Evolutionary conservation across 805 yeast species (phyloP).

Genomic region (Hanseniaspora lindneri): DNA sequence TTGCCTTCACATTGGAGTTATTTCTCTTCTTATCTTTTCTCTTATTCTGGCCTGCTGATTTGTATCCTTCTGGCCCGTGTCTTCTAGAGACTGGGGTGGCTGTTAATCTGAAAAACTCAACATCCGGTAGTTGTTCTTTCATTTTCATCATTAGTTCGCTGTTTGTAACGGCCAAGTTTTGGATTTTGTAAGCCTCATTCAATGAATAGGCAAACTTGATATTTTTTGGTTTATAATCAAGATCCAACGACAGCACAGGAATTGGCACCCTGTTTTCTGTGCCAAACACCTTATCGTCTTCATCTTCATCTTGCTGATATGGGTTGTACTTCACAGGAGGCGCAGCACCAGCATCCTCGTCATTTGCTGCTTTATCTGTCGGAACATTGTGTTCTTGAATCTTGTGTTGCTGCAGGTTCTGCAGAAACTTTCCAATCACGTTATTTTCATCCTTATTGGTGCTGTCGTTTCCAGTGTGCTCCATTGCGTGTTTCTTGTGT

Average conservation of each 20-base stretch:
- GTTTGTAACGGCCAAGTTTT: conserved; percentile 4
- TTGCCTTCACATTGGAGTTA: not conserved
- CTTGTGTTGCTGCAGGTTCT: conserved; percentile 1
- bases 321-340: not conserved
- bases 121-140: conserved; percentile 34
- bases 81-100: conserved; percentile 18
- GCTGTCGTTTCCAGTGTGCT: not conserved
- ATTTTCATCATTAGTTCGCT: conserved; percentile 4
- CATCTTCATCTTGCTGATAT: not conserved
- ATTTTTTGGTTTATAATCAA: conserved; percentile 9
- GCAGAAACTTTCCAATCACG: conserved; percentile 4
- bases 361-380: not conserved
- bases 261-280: not conserved
- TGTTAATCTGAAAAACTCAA: conserved; percentile 39
- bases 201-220: conserved; percentile 3
- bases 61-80: not conserved
- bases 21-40: conserved; percentile 14
- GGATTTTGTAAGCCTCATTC: conserved; percentile 5
- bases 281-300: not conserved
- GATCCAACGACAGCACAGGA: not conserved
- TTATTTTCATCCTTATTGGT: not conserved
- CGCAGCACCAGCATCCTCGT: conserved; percentile 2
- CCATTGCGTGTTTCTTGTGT: not conserved
- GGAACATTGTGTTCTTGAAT: not conserved
- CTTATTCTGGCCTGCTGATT: conserved; percentile 14